A percentile compares a stretch with the other conserved stretches of the same genome.
Evolutionary conservation across 345 rosid genomes (phyloP).

Genomic region (Bruguiera gymnorhiza): DNA sequence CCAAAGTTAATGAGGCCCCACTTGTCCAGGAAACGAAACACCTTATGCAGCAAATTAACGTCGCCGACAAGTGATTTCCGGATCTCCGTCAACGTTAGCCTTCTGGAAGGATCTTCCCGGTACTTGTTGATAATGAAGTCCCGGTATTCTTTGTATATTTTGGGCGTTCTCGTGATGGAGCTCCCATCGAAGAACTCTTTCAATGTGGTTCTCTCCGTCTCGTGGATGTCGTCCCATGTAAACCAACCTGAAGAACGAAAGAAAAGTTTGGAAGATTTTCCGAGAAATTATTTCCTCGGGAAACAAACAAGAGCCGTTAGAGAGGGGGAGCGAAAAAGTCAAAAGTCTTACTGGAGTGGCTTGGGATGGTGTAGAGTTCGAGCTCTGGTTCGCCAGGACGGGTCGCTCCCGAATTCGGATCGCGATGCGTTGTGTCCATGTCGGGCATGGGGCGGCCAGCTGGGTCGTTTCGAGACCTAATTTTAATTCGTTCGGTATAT

Average conservation of each 20-base stretch:
- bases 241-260: constrained; percentile 63
- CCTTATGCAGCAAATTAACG: constrained; percentile 70
- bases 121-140: constrained; percentile 89
- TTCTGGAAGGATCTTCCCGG: constrained; percentile 68
- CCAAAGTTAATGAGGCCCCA: constrained; percentile 83
- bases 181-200: constrained; percentile 78
- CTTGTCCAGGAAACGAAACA: constrained; percentile 58
- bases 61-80: constrained; percentile 82
- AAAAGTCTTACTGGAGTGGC: constrained; percentile 54
- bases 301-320: constrained; percentile 3
- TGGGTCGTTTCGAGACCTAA: neutral
- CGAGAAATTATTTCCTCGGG: constrained; percentile 1
- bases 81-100: constrained; percentile 72
- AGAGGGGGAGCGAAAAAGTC: constrained; percentile 1
- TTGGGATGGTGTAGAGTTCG: constrained; percentile 73
- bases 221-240: constrained; percentile 89
- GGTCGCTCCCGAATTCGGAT: constrained; percentile 37
- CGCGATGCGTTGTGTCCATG: constrained; percentile 30
- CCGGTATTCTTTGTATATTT: constrained; percentile 85
- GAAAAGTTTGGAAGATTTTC: neutral
- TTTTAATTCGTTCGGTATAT: neutral
- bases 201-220: constrained; percentile 64
- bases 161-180: constrained; percentile 84
- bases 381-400: constrained; percentile 47
- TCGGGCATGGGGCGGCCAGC: neutral